These are phyloP conservation scores for Echium plantagineum DNA, from an alignment of 257 asterid species.

Conservation along the genomic window DNA sequence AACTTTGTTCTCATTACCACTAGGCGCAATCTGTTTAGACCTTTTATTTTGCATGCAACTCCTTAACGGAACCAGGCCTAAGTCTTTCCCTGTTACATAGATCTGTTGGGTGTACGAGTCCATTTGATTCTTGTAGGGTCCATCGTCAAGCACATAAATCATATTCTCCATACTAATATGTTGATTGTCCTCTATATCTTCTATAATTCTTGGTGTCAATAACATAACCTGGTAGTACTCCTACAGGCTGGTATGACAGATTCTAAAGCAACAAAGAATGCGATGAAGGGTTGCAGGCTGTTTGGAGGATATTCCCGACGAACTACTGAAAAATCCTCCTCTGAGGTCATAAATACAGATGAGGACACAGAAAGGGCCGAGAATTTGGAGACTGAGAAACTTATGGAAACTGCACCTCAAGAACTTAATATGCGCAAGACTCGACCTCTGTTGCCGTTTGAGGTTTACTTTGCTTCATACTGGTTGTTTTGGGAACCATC, in stretches of 20 bases:
- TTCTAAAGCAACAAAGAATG: slow-evolving; percentile 24
- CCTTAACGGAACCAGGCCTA: no score
- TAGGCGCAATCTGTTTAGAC: no score
- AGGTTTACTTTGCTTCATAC: slow-evolving; percentile 35
- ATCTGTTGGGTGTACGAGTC: no score
- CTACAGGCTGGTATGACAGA: slow-evolving; percentile 31
- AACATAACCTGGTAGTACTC: not conserved
- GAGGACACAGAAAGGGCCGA: slow-evolving; percentile 23
- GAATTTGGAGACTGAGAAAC: slow-evolving; percentile 17
- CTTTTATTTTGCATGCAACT: no score
- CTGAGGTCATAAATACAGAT: slow-evolving; percentile 52
- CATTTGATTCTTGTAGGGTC: no score
- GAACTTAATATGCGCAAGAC: slow-evolving; percentile 28
- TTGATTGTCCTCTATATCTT: not conserved
- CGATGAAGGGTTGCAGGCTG: slow-evolving; percentile 26
- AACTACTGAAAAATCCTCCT: slow-evolving; percentile 32
- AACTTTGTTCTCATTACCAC: no score
- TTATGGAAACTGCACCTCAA: slow-evolving; percentile 12
- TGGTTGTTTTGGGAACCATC: not conserved
- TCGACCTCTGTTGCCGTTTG: slow-evolving; percentile 70
- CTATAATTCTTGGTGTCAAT: not conserved
- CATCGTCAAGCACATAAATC: not conserved
- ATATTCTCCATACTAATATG: slow-evolving; percentile 3
- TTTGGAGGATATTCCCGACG: slow-evolving; percentile 26
- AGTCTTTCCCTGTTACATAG: no score